Base-by-base conservation (phyloP, 345 rosid genomes). In the Populus deltoides region DNA sequence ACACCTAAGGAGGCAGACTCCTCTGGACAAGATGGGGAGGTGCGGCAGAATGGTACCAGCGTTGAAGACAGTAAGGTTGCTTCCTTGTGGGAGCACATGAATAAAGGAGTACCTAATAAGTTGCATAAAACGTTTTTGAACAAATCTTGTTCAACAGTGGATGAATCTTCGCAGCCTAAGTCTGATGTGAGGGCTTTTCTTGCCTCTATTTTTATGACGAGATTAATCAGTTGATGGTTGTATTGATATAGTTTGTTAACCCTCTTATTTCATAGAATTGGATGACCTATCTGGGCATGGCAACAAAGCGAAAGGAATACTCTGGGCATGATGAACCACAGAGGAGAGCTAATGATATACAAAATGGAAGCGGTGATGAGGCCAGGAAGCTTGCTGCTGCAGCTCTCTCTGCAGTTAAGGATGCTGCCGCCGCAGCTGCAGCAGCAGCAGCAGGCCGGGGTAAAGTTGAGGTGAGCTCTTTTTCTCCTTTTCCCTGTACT, bases 361-460 rank as follows among this genome's bases (percentile, higher is more conserved):
- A 81, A 78, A 84, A 69, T 81, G 79, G 73, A 43, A 75, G 79
- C 18, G 79, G 83, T 77, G 96, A 90, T 73, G 92, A 92, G 77
- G 87, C 94, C 74, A 92, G 83, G 87, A 89, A 73, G 78, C 68
- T 90, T 75, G 97, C 97, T 24, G 91, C 94, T n/a, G 94, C 98
- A 69, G 99, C 98, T 72, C 87, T 95, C 38, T 87, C 93, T 76
- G 99, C 99, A 2, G 94, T 92, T 43, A 90, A 81, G 88, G 91
- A 89, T 74, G 96, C 94, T 59, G 83, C 91, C 5, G 92, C 90
- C 8, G 89, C 89, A 70, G 91, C 91, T 7, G 80, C 87, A 4
- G 90, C 89, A 65, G 91, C 51, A 4, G 51, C 92, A 27, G 78
- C 87, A 7, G 82, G 77, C 80, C 82, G 85, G 71, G 99, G 98